phyloP scores from a whole-genome alignment of 805 yeast species.

The Grigorovia transvaalensis region DNA sequence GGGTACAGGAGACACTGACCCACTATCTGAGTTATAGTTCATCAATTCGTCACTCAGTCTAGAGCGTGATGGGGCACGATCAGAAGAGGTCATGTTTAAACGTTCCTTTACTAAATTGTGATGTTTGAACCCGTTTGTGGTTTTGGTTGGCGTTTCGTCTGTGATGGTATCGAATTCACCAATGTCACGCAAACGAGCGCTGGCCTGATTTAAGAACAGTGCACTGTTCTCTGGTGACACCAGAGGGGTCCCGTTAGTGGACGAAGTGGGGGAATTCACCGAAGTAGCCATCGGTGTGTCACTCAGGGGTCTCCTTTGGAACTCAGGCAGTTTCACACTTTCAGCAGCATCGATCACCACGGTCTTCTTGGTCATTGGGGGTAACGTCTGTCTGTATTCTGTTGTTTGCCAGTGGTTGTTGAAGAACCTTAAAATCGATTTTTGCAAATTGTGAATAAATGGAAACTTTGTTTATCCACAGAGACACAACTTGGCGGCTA shows the following conservation, averaged over 20 bases:
- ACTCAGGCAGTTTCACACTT: neutral
- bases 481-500: no score
- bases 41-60: neutral
- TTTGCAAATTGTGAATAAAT: neutral
- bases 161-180: neutral
- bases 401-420: neutral
- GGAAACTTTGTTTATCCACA: no score
- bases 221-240: conserved; percentile 1
- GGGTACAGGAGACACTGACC: neutral
- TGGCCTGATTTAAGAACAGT: neutral
- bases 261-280: conserved; percentile 1
- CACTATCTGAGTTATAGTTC: neutral
- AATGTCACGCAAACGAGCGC: neutral
- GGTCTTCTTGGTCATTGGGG: neutral
- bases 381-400: no score
- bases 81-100: neutral
- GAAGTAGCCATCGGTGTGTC: conserved; percentile 5
- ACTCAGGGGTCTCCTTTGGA: conserved; percentile 5
- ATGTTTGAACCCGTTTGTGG: neutral
- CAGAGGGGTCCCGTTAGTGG: neutral
- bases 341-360: neutral
- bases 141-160: neutral
- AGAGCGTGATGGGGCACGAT: neutral
- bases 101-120: neutral
- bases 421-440: neutral